These are phyloP conservation scores for Phytophthora sansomeana DNA, from an alignment of 352 stramenopile genomes.

Conservation along the genomic window DNA sequence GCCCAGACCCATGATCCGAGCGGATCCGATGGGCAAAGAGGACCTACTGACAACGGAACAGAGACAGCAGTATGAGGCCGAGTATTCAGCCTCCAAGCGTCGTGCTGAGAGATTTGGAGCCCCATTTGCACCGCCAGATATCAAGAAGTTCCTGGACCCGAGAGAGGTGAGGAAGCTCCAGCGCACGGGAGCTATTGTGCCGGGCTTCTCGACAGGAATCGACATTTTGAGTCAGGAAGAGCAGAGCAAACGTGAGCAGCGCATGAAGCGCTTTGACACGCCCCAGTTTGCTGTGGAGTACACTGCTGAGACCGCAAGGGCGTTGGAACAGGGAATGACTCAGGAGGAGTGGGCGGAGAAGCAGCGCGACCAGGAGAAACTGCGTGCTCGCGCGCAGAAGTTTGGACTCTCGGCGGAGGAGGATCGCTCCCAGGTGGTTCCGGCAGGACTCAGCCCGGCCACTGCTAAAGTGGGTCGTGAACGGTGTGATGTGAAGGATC, in stretches of 20 bases:
- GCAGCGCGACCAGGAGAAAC: constrained; percentile 66
- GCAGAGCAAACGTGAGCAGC: constrained; percentile 68
- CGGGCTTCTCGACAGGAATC: constrained; percentile 76
- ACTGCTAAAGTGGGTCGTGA: constrained; percentile 67
- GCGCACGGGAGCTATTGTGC: constrained; percentile 65
- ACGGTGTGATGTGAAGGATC: constrained; percentile 60
- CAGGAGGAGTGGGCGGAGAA: constrained; percentile 77
- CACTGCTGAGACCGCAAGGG: constrained; percentile 65
- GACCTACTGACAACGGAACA: constrained; percentile 73
- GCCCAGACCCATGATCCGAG: constrained; percentile 63
- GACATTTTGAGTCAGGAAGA: constrained; percentile 75
- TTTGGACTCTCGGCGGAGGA: constrained; percentile 67
- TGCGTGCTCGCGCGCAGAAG: constrained; percentile 74
- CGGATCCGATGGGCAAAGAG: constrained; percentile 58
- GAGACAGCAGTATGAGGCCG: constrained; percentile 54
- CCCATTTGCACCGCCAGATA: constrained; percentile 59
- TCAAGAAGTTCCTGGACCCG: constrained; percentile 85
- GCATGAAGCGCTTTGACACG: constrained; percentile 85
- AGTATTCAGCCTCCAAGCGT: constrained; percentile 51
- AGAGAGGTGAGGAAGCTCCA: constrained; percentile 81
- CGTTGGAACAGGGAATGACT: constrained; percentile 68
- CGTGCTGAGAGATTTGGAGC: constrained; percentile 76
- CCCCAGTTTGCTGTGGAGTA: constrained; percentile 77
- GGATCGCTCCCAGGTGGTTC: constrained; percentile 36
- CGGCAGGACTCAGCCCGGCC: constrained; percentile 44